These are phyloP conservation scores for Diutina sp. DNA, from an alignment of 1,139 yeast species.

Conservation along the genomic window DNA sequence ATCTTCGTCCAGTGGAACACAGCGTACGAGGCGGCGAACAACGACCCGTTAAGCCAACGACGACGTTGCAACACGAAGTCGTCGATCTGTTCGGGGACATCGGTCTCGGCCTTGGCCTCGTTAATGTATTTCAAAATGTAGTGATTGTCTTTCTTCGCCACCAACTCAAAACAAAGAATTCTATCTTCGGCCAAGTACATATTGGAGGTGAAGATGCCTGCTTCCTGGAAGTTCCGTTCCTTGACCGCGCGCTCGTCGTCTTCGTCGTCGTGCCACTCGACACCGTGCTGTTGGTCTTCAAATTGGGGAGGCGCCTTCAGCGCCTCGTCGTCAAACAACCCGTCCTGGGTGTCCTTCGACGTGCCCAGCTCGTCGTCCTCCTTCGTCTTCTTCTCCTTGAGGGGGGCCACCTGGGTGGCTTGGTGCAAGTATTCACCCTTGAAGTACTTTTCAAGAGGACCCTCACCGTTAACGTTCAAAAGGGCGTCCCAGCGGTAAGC, in stretches of 20 bases:
- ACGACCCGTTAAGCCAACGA: constrained; percentile 78
- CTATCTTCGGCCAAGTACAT: constrained; percentile 84
- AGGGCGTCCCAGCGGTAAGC: constrained; percentile 69
- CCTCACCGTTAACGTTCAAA: constrained; percentile 48
- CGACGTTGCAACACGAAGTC: constrained; percentile 71
- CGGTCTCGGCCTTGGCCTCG: constrained; percentile 71
- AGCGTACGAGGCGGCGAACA: constrained; percentile 72
- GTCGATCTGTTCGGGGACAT: constrained; percentile 63
- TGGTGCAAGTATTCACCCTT: constrained; percentile 65
- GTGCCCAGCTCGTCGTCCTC: constrained; percentile 7
- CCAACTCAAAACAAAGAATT: constrained; percentile 69
- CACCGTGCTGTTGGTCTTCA: not conserved
- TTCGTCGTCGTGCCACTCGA: constrained; percentile 10
- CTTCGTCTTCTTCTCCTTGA: not conserved
- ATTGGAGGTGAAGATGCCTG: constrained; percentile 67
- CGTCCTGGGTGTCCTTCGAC: not conserved
- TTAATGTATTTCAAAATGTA: constrained; percentile 65
- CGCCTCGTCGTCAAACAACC: not conserved
- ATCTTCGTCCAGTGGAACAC: constrained; percentile 58
- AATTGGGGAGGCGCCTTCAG: not conserved
- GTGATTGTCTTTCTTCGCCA: constrained; percentile 49
- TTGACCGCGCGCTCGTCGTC: constrained; percentile 32
- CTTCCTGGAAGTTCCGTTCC: constrained; percentile 30
- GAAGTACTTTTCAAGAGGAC: constrained; percentile 68
- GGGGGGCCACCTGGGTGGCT: constrained; percentile 16